These are phyloP conservation scores for Psilocybe cubensis DNA, from an alignment of 768 basidiomycete species.

Conservation along the genomic window DNA sequence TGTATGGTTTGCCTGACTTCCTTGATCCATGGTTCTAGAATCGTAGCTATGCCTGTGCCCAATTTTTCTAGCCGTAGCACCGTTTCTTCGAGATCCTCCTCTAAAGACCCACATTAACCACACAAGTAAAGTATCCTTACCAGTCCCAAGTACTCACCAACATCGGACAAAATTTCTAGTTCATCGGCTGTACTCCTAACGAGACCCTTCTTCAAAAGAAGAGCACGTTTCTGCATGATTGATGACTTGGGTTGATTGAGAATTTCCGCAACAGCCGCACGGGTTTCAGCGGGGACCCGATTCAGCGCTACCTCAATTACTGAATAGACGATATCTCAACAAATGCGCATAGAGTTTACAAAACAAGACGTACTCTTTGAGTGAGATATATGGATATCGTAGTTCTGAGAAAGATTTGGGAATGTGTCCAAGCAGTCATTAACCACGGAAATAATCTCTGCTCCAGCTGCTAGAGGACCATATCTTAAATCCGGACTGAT, in stretches of 20 bases:
- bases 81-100: slow-evolving; percentile 64
- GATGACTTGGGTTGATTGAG: slow-evolving; percentile 64
- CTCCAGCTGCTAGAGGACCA: slow-evolving; percentile 71
- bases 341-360: neutral
- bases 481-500: slow-evolving; percentile 71
- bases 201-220: slow-evolving; percentile 71
- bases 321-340: slow-evolving; percentile 29
- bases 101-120: slow-evolving; percentile 32
- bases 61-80: slow-evolving; percentile 60
- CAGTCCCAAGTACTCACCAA: slow-evolving; percentile 40
- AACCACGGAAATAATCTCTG: slow-evolving; percentile 73
- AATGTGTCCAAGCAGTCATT: slow-evolving; percentile 72
- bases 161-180: slow-evolving; percentile 69
- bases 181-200: slow-evolving; percentile 72
- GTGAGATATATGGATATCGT: slow-evolving; percentile 82
- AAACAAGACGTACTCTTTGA: slow-evolving; percentile 57
- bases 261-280: slow-evolving; percentile 62
- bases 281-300: slow-evolving; percentile 61
- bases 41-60: slow-evolving; percentile 52
- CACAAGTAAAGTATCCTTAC: neutral
- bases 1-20: slow-evolving; percentile 69
- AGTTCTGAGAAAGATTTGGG: slow-evolving; percentile 66
- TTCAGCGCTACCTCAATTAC: slow-evolving; percentile 70
- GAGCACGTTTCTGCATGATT: slow-evolving; percentile 67
- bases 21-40: slow-evolving; percentile 53